Base-by-base conservation (phyloP, 129 eudicot species). In the Chrysanthemum lavandulifolium region DNA sequence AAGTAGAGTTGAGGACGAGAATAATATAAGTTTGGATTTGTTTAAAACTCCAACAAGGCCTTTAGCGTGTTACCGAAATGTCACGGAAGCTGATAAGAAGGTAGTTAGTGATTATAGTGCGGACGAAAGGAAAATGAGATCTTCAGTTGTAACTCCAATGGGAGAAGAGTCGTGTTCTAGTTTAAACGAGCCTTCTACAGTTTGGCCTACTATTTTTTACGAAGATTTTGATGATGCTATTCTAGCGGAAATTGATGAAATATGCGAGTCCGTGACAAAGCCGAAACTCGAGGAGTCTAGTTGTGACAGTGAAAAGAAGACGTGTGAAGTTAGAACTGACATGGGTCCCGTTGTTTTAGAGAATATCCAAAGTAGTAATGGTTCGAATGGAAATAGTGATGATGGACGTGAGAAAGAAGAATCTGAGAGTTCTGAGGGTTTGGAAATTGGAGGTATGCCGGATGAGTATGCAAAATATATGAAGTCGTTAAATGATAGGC, bases 221-320 rank as follows among this genome's bases (percentile, higher is more conserved):
- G 96, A 95, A 77, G 91, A 81, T 27, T 86, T 95, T 83, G 86
- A 95, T 72, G 89, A 86, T 51, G 69, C 88, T 40, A 67, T 95
- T 74, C 53, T 95, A 14, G 90, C 87, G 43, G 84, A 95, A 82
- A 86, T 95, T 75, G 99, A 90, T 73, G 84, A 80, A 15, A 65
- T 95, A 74, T 95, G 97, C 52, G 91, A 88, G 78, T 83, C 83
- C 54, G 81, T 76, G 61, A 67, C 86, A 14, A 83, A 74, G 67
- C 29, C 71, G 4, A 66, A 69, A 64, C 27, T 70, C 15, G 82
- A 79, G 76, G 73, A 58, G 33, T 52, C 61, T 18, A 69, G 59
- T 23, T 3, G 73, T 68, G 80, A 45, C 10, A 6, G 55, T 67
- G 78, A 69, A 63, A 71, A 63, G 62, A 68, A 31, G 10, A 69